Percentiles rank a stretch among this genome's conserved stretches.
Conservation (phyloP, 352 stramenopile genomes). For the Elongisporangium undulatum region DNA sequence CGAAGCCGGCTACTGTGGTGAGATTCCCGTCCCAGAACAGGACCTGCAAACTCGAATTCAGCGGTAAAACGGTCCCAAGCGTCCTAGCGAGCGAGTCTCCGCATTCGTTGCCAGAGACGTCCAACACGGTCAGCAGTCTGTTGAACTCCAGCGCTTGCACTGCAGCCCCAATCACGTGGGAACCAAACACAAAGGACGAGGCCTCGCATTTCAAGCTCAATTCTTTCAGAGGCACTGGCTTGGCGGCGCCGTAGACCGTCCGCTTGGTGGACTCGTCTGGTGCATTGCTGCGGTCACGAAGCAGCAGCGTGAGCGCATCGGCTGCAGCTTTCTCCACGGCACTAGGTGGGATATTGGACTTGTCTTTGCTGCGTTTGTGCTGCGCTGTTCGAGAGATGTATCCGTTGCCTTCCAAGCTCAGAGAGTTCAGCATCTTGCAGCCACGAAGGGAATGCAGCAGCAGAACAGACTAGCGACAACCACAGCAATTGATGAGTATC, state of each 20-base stretch:
- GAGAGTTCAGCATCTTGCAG: slow-evolving; percentile 41
- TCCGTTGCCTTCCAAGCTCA: slow-evolving; percentile 73
- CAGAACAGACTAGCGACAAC: slow-evolving; percentile 35
- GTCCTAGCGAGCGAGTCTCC: slow-evolving; percentile 49
- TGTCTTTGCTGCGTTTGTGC: slow-evolving; percentile 14
- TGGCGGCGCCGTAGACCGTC: slow-evolving; percentile 12
- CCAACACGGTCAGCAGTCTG: slow-evolving; percentile 50
- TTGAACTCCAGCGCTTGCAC: slow-evolving; percentile 38
- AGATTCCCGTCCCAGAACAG: slow-evolving; percentile 81
- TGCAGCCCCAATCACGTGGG: slow-evolving; percentile 36
- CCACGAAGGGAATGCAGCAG: slow-evolving; percentile 55
- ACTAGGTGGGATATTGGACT: slow-evolving; percentile 12
- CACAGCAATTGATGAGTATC: slow-evolving; percentile 2
- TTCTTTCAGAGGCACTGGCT: slow-evolving; percentile 41
- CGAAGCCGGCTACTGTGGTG: slow-evolving; percentile 66
- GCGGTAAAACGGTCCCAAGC: slow-evolving; percentile 39
- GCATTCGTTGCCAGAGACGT: slow-evolving; percentile 71
- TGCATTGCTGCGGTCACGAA: slow-evolving; percentile 14
- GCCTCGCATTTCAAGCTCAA: slow-evolving; percentile 47
- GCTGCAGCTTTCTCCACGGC: slow-evolving; percentile 35
- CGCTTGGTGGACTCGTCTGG: slow-evolving; percentile 8
- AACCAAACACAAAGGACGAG: slow-evolving; percentile 41
- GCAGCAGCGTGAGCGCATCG: slow-evolving; percentile 36
- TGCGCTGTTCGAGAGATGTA: slow-evolving; percentile 30
- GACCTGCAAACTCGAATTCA: slow-evolving; percentile 51